A percentile compares a stretch with the other conserved stretches of the same genome.
These are phyloP conservation scores for Aulographum hederae DNA, from an alignment of 2,329 filamentous ascomycete genomes.

Conservation along the genomic window DNA sequence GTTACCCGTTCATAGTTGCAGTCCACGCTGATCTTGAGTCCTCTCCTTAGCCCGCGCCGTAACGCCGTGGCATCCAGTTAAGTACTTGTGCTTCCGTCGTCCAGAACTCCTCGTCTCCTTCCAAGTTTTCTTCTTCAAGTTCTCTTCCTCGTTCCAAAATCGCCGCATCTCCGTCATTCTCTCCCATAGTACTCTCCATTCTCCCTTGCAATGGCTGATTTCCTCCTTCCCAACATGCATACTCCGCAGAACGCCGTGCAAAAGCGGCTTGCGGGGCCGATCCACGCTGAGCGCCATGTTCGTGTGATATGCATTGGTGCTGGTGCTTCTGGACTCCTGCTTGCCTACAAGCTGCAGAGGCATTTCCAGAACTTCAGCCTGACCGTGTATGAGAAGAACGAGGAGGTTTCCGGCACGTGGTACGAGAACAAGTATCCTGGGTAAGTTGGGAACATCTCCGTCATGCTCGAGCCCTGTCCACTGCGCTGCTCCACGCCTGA, in stretches of 20 bases:
- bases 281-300: conserved; percentile 17
- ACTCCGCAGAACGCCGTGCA: neutral
- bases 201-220: too few relatives aligned
- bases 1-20: too few relatives aligned
- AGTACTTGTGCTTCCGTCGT: too few relatives aligned
- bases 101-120: too few relatives aligned
- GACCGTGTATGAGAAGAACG: conserved; percentile 30
- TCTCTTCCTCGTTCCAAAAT: too few relatives aligned
- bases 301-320: conserved; percentile 27
- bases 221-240: too few relatives aligned
- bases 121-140: too few relatives aligned
- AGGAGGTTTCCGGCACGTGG: conserved; percentile 31
- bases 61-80: too few relatives aligned
- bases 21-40: too few relatives aligned
- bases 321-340: conserved; percentile 26
- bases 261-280: conserved; percentile 12
- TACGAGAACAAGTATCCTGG: conserved; percentile 30
- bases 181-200: too few relatives aligned
- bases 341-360: conserved; percentile 30
- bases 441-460: conserved; percentile 9
- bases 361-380: conserved; percentile 24
- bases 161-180: too few relatives aligned
- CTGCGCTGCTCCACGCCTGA: neutral
- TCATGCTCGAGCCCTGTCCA: neutral
- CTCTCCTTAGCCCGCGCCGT: too few relatives aligned